Base-by-base conservation (phyloP, 371 early-diverging fungal species). In the Syncephalastrum monosporum region DNA sequence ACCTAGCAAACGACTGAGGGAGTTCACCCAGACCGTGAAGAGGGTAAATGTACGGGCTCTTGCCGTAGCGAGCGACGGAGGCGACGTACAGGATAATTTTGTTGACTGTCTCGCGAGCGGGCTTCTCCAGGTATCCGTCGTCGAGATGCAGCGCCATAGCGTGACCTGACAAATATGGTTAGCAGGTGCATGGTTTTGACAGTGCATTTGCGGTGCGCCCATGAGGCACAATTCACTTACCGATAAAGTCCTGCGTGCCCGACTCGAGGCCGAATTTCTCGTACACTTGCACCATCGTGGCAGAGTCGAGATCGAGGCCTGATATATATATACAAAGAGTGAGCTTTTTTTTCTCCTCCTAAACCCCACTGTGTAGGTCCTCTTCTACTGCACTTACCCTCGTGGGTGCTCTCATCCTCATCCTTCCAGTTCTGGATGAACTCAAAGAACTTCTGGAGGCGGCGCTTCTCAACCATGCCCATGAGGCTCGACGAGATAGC, bases 41-140 rank as follows among this genome's bases (percentile, higher is more conserved):
- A 57, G 99, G 99, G 75, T 99, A 99, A 68, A 99, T 94, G 80
- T 98, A 99, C n/a, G 99, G 99, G 63, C 93, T 92, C 82, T 94
- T 93, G 64, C 99, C 97, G 69, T 94, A 95, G 49, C 94, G 87
- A n/a, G 93, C 89, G 64, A 99, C 84, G 19, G 99, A 99, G 42
- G 86, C 87, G 61, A 95, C 89, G 72, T 99, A 99, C 59, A 98
- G 75, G 57, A 91, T 83, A 56, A 99, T 93, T 65, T 94, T 91
- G 64, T 97, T 92, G 68, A 93, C 90, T 14, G 98, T 96, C 53
- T 95, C 96, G 47, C 83, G 78, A 21, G 99, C 99, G 60, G 95
- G 89, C 55, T 87, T 72, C 29, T 72, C 59, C 66, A 98, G 78
- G 80, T 99, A 99, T 41, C 67, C 67, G 64, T 99, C 99, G 74